phyloP scores from a whole-genome alignment of 2,329 filamentous ascomycete species.

The Calonectria montana region DNA sequence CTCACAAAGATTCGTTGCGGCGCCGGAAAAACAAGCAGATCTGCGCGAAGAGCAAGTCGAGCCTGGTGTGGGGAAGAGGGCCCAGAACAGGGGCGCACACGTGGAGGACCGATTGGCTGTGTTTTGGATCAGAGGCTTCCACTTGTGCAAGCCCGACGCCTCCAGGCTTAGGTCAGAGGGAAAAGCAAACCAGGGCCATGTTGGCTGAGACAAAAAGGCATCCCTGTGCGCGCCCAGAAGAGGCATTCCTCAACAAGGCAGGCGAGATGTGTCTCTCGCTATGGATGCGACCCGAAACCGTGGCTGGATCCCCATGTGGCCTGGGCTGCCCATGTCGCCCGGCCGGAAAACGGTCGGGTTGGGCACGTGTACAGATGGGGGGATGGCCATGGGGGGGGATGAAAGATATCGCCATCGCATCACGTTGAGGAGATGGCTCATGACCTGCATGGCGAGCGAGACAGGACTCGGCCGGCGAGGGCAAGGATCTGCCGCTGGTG shows the following conservation, averaged over 20 bases:
- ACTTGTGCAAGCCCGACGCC: conserved; percentile 13
- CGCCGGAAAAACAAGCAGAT: neutral
- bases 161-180: neutral
- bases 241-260: conserved; percentile 17
- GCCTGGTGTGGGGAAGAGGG: conserved; percentile 18
- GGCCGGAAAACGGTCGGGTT: neutral
- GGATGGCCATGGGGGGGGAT: neutral
- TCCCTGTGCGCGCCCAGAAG: neutral
- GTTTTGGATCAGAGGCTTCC: conserved; percentile 13
- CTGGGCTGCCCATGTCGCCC: neutral
- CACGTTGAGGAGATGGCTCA: conserved; percentile 5
- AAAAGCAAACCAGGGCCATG: neutral
- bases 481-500: neutral
- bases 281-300: conserved; percentile 2
- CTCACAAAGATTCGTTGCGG: neutral
- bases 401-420: neutral
- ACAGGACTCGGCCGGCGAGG: neutral
- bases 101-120: conserved; percentile 28
- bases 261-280: conserved; percentile 2
- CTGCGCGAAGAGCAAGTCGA: neutral
- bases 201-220: neutral
- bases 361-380: conserved; percentile 5
- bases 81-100: conserved; percentile 17
- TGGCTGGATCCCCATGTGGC: neutral
- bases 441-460: conserved; percentile 6